Conservation (phyloP, 805 yeast genomes). For the Spathaspora hagerdaliae region DNA sequence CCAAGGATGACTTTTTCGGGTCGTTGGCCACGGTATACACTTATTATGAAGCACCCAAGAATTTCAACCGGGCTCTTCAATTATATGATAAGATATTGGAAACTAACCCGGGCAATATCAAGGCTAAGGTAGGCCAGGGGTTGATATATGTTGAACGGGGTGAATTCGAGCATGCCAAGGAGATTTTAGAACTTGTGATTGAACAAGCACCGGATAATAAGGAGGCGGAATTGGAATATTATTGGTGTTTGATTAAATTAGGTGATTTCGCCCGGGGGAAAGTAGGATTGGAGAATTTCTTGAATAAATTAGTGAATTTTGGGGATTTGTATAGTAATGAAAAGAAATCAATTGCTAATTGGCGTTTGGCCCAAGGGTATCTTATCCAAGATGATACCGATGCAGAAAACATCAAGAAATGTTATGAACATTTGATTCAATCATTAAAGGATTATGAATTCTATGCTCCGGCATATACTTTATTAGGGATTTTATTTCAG, state of each 20-base stretch:
- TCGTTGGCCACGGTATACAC: slow-evolving; percentile 74
- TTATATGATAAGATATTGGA: slow-evolving; percentile 61
- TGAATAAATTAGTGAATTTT: slow-evolving; percentile 44
- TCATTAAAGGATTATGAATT: slow-evolving; percentile 62
- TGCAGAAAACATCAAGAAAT: slow-evolving; percentile 30
- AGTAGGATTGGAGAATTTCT: slow-evolving; percentile 40
- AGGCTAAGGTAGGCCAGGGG: slow-evolving; percentile 80
- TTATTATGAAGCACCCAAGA: slow-evolving; percentile 86
- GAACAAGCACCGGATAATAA: slow-evolving; percentile 45
- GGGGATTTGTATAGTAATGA: slow-evolving; percentile 51
- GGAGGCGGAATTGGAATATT: slow-evolving; percentile 63
- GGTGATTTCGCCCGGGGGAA: slow-evolving; percentile 52
- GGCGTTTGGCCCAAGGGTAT: slow-evolving; percentile 73
- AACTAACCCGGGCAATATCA: slow-evolving; percentile 41
- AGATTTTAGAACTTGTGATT: slow-evolving; percentile 49
- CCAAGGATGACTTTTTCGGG: slow-evolving; percentile 58
- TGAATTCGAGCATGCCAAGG: slow-evolving; percentile 51
- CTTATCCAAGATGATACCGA: slow-evolving; percentile 26
- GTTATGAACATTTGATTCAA: slow-evolving; percentile 55
- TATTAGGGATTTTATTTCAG: slow-evolving; percentile 72
- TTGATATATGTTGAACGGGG: slow-evolving; percentile 67
- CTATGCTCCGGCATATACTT: slow-evolving; percentile 76
- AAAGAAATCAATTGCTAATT: slow-evolving; percentile 54
- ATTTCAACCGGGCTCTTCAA: slow-evolving; percentile 68
- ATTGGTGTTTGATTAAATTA: slow-evolving; percentile 71